These are phyloP conservation scores for Fusarium anguioides DNA, from an alignment of 2,329 filamentous ascomycete species.

Conservation along the genomic window DNA sequence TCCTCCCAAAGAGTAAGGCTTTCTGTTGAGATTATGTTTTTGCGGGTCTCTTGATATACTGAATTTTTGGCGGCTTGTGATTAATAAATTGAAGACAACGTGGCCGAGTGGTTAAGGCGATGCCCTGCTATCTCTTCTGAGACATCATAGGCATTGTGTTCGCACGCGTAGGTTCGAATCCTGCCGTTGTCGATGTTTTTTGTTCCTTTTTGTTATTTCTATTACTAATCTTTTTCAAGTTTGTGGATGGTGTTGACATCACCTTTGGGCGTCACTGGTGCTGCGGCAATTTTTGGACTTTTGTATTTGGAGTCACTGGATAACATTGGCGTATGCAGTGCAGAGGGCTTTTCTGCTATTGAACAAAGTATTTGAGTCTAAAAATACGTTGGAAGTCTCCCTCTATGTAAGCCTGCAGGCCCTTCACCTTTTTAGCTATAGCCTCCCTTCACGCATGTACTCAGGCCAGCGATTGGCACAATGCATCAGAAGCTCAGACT, in stretches of 20 bases:
- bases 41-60: not conserved
- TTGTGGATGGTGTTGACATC: no score
- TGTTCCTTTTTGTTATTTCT: not conserved
- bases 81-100: conserved; percentile 1
- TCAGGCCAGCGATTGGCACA: not conserved
- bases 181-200: conserved; percentile 13
- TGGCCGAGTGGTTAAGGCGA: conserved; percentile 27
- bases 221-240: not conserved
- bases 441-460: not conserved
- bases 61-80: accelerated
- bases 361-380: no score
- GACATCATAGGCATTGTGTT: conserved; percentile 25
- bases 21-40: no score
- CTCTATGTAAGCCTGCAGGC: no score
- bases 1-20: no score
- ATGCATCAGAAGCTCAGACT: not conserved
- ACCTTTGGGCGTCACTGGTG: no score
- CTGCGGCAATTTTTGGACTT: no score
- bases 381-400: no score
- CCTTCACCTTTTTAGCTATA: not conserved
- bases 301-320: no score
- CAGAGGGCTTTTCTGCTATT: no score
- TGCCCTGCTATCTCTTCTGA: conserved; percentile 21
- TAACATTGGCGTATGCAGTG: no score
- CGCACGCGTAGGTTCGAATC: conserved; percentile 21